Base-by-base conservation (phyloP, 805 yeast species). In the Yarrowia hollandica region DNA sequence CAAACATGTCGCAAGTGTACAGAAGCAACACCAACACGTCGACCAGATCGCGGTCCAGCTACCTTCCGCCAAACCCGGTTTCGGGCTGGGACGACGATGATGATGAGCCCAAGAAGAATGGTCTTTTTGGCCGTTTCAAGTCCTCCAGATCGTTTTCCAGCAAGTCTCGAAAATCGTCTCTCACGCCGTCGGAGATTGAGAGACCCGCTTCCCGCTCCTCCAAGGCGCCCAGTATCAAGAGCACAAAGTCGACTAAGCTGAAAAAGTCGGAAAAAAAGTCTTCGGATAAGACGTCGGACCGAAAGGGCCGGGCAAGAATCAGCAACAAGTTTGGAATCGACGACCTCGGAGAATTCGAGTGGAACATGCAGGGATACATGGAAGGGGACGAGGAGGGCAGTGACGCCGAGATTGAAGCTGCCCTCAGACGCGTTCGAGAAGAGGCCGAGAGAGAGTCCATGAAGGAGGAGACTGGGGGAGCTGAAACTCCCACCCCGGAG, bases 1-100 rank as follows among this genome's bases (percentile, higher is more conserved):
- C n/a, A n/a, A n/a, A n/a, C n/a, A n/a, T n/a, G n/a, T n/a, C n/a
- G n/a, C 12, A 26, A 26, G 16, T 41, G 31, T 31, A 23, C 34
- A 12, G 52, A 18, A 28, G 35, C 25, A 28, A 30, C 26, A 44
- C 52, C 4, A 44, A 19, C 35, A 25, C 50, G 15, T 41, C 46
- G 10, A 16, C 22, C 6, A n/a, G 48, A 2, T 44, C 52, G 4
- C 18, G 37, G 10, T n/a, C 38, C n/a, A 18, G n/a, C 18, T 30
- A 21, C 19, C 10, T 48, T 7, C 55, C 55, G 5, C 15, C 2
- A 14, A 48, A 48, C 10, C 55, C 55, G 14, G 39, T 48, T 4
- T 31, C 39, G 5, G 6, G 22, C 23, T 48, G 55, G 55, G 55
- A 48, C 14, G 55, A 48, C 55, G 55, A 48, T 34, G 55, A 48